These are phyloP conservation scores for Neurospora sp. DNA, from an alignment of 2,329 filamentous ascomycete species.

Conservation along the genomic window DNA sequence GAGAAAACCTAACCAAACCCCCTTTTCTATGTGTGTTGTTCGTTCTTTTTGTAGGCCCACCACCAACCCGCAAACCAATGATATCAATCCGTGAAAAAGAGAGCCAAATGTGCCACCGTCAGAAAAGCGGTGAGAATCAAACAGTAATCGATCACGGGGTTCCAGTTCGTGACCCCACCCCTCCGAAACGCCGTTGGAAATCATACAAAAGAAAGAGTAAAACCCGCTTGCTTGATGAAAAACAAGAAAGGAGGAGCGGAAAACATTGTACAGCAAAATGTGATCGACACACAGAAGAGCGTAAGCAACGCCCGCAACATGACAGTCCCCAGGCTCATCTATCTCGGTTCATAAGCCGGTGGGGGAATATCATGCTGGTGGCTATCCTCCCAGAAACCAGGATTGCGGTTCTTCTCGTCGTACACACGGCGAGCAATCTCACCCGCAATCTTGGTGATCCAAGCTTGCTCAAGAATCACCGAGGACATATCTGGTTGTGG, in stretches of 20 bases:
- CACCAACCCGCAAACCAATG: background rate
- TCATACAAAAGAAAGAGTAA: background rate
- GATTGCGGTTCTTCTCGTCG: slow-evolving; percentile 63
- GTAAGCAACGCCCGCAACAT: background rate
- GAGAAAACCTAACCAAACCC: background rate
- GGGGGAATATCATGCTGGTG: slow-evolving; percentile 44
- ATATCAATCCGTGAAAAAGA: background rate
- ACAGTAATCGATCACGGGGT: background rate
- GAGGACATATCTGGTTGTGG: slow-evolving; percentile 40
- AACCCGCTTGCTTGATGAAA: background rate
- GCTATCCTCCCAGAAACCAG: slow-evolving; percentile 40
- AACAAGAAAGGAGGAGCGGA: background rate
- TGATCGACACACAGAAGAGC: background rate
- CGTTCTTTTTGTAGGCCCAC: background rate
- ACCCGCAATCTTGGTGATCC: slow-evolving; percentile 87
- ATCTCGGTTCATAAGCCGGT: slow-evolving; percentile 48
- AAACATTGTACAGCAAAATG: background rate
- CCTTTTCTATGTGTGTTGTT: background rate
- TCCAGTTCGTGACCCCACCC: background rate
- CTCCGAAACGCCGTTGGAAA: background rate
- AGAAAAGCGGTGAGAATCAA: background rate
- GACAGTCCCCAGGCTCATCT: background rate
- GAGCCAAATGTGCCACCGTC: background rate
- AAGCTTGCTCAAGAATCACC: slow-evolving; percentile 66
- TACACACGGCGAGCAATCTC: slow-evolving; percentile 84